These are phyloP conservation scores for Vanrija sp. DNA, from an alignment of 1,284 basidiomycete species.

Conservation along the genomic window DNA sequence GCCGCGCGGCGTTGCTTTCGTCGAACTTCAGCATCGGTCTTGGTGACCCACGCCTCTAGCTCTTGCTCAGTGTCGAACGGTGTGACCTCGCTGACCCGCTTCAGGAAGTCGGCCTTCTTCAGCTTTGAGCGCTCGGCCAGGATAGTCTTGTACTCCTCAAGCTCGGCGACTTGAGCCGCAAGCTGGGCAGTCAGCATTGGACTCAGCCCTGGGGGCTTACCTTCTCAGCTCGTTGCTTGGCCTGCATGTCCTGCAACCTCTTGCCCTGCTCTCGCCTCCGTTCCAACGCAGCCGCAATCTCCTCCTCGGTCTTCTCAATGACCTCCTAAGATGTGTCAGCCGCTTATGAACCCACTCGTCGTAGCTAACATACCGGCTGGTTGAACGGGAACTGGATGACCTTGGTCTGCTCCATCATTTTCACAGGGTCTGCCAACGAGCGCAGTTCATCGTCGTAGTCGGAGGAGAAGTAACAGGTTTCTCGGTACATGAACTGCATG, in stretches of 20 bases:
- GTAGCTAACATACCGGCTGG: constrained; percentile 51
- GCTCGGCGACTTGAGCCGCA: constrained; percentile 58
- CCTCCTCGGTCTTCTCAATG: constrained; percentile 89
- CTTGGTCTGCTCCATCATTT: constrained; percentile 63
- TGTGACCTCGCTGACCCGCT: constrained; percentile 47
- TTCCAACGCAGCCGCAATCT: constrained; percentile 71
- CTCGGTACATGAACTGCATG: constrained; percentile 78
- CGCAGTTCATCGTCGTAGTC: constrained; percentile 72
- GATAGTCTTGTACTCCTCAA: constrained; percentile 66
- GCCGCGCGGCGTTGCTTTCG: constrained; percentile 68
- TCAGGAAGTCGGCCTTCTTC: constrained; percentile 70
- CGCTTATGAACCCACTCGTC: not conserved
- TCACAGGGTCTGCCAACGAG: constrained; percentile 60
- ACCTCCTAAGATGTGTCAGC: constrained; percentile 47
- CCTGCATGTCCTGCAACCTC: constrained; percentile 88
- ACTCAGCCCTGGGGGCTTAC: constrained; percentile 46
- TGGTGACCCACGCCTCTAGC: constrained; percentile 70
- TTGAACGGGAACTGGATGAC: constrained; percentile 82
- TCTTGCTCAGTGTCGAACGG: constrained; percentile 69
- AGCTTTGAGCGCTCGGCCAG: constrained; percentile 64
- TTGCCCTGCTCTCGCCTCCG: constrained; percentile 77
- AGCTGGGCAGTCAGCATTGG: constrained; percentile 17
- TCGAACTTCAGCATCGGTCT: constrained; percentile 63
- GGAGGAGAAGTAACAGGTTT: constrained; percentile 76
- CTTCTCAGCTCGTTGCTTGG: constrained; percentile 79